Evolutionary conservation across 73 alveolate species (phyloP).

Genomic region (Stentor roeselii): DNA sequence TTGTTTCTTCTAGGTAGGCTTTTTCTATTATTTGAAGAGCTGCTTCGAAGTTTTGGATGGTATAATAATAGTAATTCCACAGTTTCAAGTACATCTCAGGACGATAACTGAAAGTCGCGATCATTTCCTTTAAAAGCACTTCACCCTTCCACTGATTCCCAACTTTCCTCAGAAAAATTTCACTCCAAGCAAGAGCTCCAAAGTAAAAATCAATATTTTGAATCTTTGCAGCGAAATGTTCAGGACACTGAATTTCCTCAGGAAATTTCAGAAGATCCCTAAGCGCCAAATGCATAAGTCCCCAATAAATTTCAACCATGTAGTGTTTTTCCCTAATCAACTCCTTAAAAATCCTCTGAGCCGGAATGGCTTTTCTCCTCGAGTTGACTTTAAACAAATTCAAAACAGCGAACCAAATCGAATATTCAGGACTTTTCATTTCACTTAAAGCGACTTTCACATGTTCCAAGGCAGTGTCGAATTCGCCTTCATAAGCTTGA

Average conservation of each 20-base stretch:
- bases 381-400: background rate
- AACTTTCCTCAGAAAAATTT: conserved; percentile 29
- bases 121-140: conserved; percentile 43
- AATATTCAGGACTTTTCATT: background rate
- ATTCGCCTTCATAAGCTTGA: conserved; percentile 9
- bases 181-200: conserved; percentile 65
- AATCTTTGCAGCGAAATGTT: conserved; percentile 47
- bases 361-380: background rate
- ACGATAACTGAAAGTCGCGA: conserved; percentile 20
- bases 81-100: conserved; percentile 63
- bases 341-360: background rate
- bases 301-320: conserved; percentile 15
- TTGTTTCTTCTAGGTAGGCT: conserved; percentile 20
- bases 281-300: background rate
- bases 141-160: conserved; percentile 32
- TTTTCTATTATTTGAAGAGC: conserved; percentile 34
- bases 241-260: conserved; percentile 21
- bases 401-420: background rate
- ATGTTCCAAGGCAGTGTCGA: conserved; percentile 14
- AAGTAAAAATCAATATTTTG: conserved; percentile 33
- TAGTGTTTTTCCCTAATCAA: background rate
- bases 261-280: background rate
- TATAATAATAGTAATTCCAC: conserved; percentile 38
- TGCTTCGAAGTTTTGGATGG: background rate
- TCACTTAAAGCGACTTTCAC: background rate